Base-by-base conservation (phyloP, 1,284 basidiomycete species). In the Apiotrichum mycotoxinovorans region DNA sequence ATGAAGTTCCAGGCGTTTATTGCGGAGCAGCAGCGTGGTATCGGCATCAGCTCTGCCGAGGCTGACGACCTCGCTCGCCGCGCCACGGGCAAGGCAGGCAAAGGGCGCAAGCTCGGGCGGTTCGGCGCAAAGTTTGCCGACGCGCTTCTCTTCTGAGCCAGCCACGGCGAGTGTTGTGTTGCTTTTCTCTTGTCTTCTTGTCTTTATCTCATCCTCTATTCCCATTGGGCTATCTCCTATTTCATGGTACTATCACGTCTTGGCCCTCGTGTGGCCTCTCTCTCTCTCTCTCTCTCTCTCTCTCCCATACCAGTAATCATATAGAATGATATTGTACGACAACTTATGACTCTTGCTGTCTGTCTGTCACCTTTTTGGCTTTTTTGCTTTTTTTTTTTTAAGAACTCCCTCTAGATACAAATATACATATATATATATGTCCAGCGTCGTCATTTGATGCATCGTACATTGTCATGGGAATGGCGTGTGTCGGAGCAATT, bases 1-100 rank as follows among this genome's bases (percentile, higher is more conserved):
- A 63, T 62, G n/a, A 64, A 66, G 52, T 71, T 74, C 60, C 70
- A 72, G 54, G 65, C 63, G 8, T 64, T 73, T 11, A 61, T 71
- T 46, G 58, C 65, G 17, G 66, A 74, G 55, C 72, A 72, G 56
- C 65, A 66, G 47, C 59, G 59, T 33, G 65, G 63, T 27, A 67
- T 69, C 51, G 70, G 66, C 0, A 44, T 62, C 14, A 53, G 58
- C 38, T 55, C 58, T 43, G 67, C 63, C 15, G 68, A 69, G 50
- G 62, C 67, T 33, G n/a, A 66, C 60, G 27, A 56, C 56, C 25
- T 45, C 26, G 48, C 61, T 40, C 23, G 57, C 48, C 33, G 56
- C 30, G 54, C 58, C 3, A 54, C 53, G 27, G 48, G 63, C 51
- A 34, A 56, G 54, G 33, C 47, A 34, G 50, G 37, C 7, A 30